These are phyloP conservation scores for Pseudomassariella vexata DNA, from an alignment of 2,329 filamentous ascomycete genomes.

Conservation along the genomic window DNA sequence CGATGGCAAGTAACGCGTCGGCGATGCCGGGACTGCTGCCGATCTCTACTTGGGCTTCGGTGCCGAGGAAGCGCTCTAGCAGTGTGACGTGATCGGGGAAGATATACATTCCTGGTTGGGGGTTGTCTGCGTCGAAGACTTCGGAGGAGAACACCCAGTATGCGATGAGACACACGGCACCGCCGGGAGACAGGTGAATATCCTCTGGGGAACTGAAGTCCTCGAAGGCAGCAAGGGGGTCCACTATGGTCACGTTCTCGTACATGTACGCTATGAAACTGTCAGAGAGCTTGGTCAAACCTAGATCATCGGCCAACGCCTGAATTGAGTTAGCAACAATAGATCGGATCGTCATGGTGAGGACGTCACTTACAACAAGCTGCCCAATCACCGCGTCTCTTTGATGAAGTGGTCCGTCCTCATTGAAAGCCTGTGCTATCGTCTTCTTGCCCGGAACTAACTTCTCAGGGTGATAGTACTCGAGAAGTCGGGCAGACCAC, in stretches of 20 bases:
- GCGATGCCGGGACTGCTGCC: slow-evolving; percentile 45
- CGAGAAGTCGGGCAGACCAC: slow-evolving; percentile 61
- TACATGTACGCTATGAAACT: slow-evolving; percentile 40
- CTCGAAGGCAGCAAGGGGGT: slow-evolving; percentile 43
- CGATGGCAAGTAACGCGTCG: slow-evolving; percentile 55
- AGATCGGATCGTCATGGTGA: slow-evolving; percentile 1
- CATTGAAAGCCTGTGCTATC: slow-evolving; percentile 57
- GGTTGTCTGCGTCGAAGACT: slow-evolving; percentile 52
- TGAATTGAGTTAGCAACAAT: slow-evolving; percentile 21
- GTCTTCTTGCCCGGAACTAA: slow-evolving; percentile 57
- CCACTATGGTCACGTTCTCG: slow-evolving; percentile 31
- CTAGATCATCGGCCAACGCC: slow-evolving; percentile 59
- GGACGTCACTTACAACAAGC: slow-evolving; percentile 49
- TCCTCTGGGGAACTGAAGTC: slow-evolving; percentile 40
- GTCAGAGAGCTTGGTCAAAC: slow-evolving; percentile 40
- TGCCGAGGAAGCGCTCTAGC: slow-evolving; percentile 46
- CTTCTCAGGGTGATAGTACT: slow-evolving; percentile 61
- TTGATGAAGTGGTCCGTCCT: slow-evolving; percentile 54
- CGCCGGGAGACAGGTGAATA: slow-evolving; percentile 53
- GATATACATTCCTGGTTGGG: slow-evolving; percentile 46
- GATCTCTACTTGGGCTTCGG: slow-evolving; percentile 43
- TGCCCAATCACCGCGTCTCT: slow-evolving; percentile 66
- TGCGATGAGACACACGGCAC: slow-evolving; percentile 52
- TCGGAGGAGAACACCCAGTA: slow-evolving; percentile 59
- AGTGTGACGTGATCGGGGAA: slow-evolving; percentile 56